Conservation (phyloP, 2,329 filamentous ascomycete genomes). For the Calonectria hongkongensis region DNA sequence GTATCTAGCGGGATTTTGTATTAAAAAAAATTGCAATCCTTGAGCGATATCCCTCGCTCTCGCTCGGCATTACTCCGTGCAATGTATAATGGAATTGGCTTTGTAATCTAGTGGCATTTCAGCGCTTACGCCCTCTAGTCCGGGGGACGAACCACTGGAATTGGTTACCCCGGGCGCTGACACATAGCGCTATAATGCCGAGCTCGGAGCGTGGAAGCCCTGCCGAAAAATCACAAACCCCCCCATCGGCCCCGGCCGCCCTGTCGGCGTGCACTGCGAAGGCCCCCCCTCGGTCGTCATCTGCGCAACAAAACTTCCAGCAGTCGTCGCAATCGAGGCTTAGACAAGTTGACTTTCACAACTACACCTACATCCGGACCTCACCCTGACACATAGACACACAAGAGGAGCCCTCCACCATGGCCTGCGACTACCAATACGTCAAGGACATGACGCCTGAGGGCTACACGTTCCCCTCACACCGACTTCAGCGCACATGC, state of each 20-base stretch:
- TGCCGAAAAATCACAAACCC: constrained; percentile 8
- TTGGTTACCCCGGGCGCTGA: constrained; percentile 23
- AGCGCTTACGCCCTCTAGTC: constrained; percentile 5
- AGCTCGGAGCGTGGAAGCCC: constrained; percentile 23
- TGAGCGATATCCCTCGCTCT: constrained; percentile 12
- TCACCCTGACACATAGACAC: constrained; percentile 37
- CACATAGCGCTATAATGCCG: constrained; percentile 21
- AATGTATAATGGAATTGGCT: constrained; percentile 23
- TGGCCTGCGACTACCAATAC: constrained; percentile 58
- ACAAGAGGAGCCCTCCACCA: constrained; percentile 37
- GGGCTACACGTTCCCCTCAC: constrained; percentile 76
- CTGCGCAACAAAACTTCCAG: constrained; percentile 33
- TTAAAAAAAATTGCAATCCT: constrained; percentile 6
- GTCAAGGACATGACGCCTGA: constrained; percentile 59
- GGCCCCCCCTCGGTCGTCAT: constrained; percentile 31
- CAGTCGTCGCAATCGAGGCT: constrained; percentile 23
- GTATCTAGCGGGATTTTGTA: constrained; percentile 16
- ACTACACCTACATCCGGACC: constrained; percentile 18
- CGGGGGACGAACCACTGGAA: not conserved
- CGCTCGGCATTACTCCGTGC: constrained; percentile 24
- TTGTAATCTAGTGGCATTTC: constrained; percentile 21
- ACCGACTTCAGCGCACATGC: constrained; percentile 73
- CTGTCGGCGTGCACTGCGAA: constrained; percentile 19
- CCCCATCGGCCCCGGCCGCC: constrained; percentile 35
- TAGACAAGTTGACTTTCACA: constrained; percentile 19